Evolutionary conservation across 78 protist species (phyloP), one percentile per base, ranked within the genome.

Genomic region (Creolimax fragrantissima): DNA sequence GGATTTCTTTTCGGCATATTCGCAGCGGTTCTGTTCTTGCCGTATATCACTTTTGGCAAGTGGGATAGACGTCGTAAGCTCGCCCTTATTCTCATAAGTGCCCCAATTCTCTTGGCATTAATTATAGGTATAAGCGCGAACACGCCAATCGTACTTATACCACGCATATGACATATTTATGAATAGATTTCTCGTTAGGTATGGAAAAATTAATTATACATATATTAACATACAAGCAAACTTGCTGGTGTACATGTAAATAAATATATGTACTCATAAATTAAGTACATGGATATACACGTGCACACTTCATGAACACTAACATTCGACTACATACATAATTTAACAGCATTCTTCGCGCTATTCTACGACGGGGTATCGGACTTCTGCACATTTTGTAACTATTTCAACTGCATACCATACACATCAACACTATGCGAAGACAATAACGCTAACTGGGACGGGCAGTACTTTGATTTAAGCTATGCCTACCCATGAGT

Each of bases 21-120:
- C 2, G 41, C 90, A 2, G 92, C 88, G 83, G n/a, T 93, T 4
- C 35, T 93, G 41, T 93, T 93, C 41, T 2, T 93, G 43, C 94
- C 94, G n/a, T 90, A 93, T 89, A 43, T 93, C 7, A 90, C 84
- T 86, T 93, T 93, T 44, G 92, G 94, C 45, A 42, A 88, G 6
- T 89, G 92, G 92, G 91, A 88, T 47, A 7, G 17, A 2, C 81
- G 66, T 2, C 89, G 94, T 36, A 93, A 93, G 89, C 2, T 90
- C n/a, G 47, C 85, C 6, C 2, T 93, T 4, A 11, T 42, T 7
- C 42, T 66, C 84, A 32, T 36, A 66, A 11, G 43, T 24, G 41
- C 88, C 35, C 90, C 90, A 0, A 6, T 42, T 4, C 85, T 93
- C 5, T 4, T 93, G 32, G 66, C 44, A 36, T 43, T 91, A 35